phyloP scores from a whole-genome alignment of 345 rosid genomes.

The Capsella bursapastoris region DNA sequence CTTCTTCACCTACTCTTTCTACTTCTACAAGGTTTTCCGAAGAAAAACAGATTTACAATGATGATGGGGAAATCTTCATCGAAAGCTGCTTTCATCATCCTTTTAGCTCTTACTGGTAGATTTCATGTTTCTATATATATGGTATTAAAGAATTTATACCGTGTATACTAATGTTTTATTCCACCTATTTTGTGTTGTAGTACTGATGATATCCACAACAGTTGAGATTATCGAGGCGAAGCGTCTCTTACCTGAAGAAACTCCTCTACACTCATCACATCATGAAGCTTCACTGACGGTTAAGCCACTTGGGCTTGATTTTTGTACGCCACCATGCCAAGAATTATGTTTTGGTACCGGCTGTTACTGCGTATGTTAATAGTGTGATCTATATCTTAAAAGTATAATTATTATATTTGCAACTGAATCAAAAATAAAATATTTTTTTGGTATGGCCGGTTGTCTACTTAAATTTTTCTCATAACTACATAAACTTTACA shows the following conservation, averaged over 20 bases:
- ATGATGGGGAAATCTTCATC: neutral
- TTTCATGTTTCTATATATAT: neutral
- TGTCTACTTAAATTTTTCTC: neutral
- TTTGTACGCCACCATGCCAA: conserved; percentile 29
- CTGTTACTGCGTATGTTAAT: conserved; percentile 18
- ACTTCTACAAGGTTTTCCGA: neutral
- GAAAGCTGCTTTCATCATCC: conserved; percentile 2
- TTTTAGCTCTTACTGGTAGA: conserved; percentile 30
- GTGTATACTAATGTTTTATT: neutral
- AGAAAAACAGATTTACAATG: neutral
- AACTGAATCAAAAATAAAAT: neutral
- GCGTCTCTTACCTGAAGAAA: conserved; percentile 17
- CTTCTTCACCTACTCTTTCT: neutral
- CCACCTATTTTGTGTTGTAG: conserved; percentile 3
- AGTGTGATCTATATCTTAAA: neutral
- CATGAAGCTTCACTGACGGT: neutral
- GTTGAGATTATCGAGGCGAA: conserved; percentile 23
- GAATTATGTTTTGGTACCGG: conserved; percentile 14
- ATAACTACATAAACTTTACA: conserved; percentile 27
- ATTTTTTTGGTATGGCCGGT: neutral
- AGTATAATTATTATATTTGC: neutral
- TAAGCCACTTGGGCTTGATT: neutral
- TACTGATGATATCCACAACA: conserved; percentile 15
- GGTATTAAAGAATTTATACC: neutral
- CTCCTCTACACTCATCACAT: neutral